Evolutionary conservation across 345 rosid genomes (phyloP).

Genomic region (Psidium friedrichsthalianum): DNA sequence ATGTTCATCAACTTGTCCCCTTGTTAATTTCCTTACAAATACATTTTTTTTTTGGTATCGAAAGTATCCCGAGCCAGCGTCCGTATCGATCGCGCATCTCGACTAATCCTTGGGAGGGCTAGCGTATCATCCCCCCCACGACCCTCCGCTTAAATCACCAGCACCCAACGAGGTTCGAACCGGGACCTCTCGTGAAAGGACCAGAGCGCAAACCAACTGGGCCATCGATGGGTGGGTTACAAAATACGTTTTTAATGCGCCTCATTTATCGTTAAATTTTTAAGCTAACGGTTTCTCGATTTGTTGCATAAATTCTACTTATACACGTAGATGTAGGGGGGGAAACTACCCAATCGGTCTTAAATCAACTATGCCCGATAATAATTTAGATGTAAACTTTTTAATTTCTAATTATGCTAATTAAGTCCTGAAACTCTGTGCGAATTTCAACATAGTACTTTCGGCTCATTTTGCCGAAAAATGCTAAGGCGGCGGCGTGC

Average conservation of each 20-base stretch:
- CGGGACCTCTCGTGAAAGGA: no score
- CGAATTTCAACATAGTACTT: accelerated
- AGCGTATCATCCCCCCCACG: no score
- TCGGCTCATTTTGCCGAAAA: accelerated
- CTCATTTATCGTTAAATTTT: not conserved
- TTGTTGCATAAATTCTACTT: not conserved
- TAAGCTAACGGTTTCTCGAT: not conserved
- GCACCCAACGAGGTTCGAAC: no score
- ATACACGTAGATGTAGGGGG: accelerated
- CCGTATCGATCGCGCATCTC: no score
- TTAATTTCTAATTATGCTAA: not conserved
- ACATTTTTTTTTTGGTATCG: no score
- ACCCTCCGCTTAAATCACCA: no score
- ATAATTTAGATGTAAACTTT: accelerated
- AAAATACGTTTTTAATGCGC: no score
- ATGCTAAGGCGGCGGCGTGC: not conserved
- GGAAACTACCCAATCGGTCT: not conserved
- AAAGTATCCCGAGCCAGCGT: no score
- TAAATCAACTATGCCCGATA: accelerated
- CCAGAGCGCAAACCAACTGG: no score
- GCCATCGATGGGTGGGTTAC: no score
- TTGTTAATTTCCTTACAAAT: not conserved
- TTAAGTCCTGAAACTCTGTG: not conserved
- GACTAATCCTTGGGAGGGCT: no score
- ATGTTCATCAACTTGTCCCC: not conserved